Evolutionary conservation across 2,329 filamentous ascomycete genomes (phyloP).

Genomic region (Plenodomus lindquistii): DNA sequence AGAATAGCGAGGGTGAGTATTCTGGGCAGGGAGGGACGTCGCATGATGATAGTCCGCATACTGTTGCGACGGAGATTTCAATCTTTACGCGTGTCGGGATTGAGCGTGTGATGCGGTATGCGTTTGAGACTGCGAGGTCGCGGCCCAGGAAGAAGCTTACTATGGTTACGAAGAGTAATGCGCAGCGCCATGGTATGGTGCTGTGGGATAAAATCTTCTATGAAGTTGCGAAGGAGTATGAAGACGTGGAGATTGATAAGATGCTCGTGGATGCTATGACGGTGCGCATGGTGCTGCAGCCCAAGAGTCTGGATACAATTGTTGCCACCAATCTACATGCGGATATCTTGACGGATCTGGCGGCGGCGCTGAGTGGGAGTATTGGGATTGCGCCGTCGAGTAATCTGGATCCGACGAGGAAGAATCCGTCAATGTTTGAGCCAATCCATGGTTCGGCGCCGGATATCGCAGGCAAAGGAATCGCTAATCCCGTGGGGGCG

Average conservation of each 20-base stretch:
- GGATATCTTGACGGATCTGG: conserved; percentile 70
- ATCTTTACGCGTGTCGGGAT: conserved; percentile 53
- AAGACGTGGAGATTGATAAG: conserved; percentile 52
- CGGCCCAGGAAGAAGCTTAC: conserved; percentile 52
- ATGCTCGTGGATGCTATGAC: conserved; percentile 58
- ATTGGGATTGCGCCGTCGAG: conserved; percentile 71
- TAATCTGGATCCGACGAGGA: conserved; percentile 65
- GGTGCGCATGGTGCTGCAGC: conserved; percentile 53
- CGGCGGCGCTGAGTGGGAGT: conserved; percentile 66
- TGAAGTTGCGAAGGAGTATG: conserved; percentile 51
- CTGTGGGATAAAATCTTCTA: conserved; percentile 54
- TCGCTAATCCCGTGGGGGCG: conserved; percentile 66
- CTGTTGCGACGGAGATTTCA: conserved; percentile 52
- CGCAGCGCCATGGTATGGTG: conserved; percentile 55
- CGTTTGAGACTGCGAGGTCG: conserved; percentile 51
- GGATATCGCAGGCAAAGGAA: conserved; percentile 66
- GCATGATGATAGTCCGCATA: conserved; percentile 46
- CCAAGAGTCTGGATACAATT: conserved; percentile 52
- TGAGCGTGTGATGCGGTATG: conserved; percentile 54
- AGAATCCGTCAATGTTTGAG: conserved; percentile 65
- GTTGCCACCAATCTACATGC: conserved; percentile 56
- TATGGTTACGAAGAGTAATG: conserved; percentile 56
- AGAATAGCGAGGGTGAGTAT: conserved; percentile 56
- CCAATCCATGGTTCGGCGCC: conserved; percentile 67
- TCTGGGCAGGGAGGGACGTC: conserved; percentile 52